Percentiles rank a stretch among this genome's conserved stretches.
These are phyloP conservation scores for Penicillium bovifimosum DNA, from an alignment of 495 filamentous ascomycete genomes.

Conservation along the genomic window DNA sequence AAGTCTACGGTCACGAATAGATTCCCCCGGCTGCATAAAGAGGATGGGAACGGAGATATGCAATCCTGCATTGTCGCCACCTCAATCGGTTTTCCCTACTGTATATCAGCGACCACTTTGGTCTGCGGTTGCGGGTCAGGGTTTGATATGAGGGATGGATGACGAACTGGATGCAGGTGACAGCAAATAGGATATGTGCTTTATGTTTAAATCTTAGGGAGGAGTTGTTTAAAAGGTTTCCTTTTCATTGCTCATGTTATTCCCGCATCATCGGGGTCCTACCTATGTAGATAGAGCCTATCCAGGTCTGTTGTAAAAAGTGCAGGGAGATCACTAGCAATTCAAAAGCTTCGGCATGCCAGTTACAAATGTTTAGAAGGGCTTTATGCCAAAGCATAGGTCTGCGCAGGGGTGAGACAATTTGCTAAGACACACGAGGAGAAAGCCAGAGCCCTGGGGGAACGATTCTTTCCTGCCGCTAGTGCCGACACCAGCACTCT, in stretches of 20 bases:
- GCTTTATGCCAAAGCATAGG: not conserved
- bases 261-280: conserved; percentile 27
- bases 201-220: conserved; percentile 33
- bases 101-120: conserved; percentile 5
- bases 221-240: conserved; percentile 36
- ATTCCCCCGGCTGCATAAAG: conserved; percentile 27
- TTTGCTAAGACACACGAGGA: too few species aligned
- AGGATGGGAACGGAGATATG: conserved; percentile 8
- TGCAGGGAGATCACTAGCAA: conserved; percentile 10
- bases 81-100: conserved; percentile 7
- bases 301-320: conserved; percentile 18
- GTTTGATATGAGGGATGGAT: conserved; percentile 17
- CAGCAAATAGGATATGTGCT: conserved; percentile 20
- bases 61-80: conserved; percentile 16
- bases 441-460: too few species aligned
- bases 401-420: too few species aligned
- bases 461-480: too few species aligned
- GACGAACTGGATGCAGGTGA: conserved; percentile 20
- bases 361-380: not conserved
- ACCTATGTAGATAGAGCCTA: conserved; percentile 28
- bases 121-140: not conserved
- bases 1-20: conserved; percentile 34
- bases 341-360: conserved; percentile 5
- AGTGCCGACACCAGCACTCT: too few species aligned
- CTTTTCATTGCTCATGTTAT: conserved; percentile 18